Evolutionary conservation across 1,139 yeast species (phyloP).

Genomic region (Pneumocystis murina): DNA sequence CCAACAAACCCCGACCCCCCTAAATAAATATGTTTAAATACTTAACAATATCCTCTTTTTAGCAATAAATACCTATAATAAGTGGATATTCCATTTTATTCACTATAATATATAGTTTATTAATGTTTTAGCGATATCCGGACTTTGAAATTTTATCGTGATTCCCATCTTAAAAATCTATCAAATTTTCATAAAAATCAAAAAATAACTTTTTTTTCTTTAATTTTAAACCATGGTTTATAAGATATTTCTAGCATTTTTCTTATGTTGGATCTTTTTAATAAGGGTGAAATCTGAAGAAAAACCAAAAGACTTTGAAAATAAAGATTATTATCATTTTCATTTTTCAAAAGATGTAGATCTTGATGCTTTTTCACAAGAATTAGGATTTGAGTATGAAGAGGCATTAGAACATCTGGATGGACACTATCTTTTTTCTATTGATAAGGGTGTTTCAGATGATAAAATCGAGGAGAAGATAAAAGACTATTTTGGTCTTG

Average conservation of each 20-base stretch:
- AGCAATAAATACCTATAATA: background rate
- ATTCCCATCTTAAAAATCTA: too few species aligned
- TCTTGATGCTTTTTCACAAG: conserved; percentile 8
- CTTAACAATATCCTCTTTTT: background rate
- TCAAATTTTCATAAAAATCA: too few species aligned
- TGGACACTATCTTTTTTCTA: conserved; percentile 24
- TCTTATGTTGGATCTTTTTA: too few species aligned
- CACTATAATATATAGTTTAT: background rate
- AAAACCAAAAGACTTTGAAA: background rate
- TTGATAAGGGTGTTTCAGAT: conserved; percentile 14
- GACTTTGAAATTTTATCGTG: too few species aligned
- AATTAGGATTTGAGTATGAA: conserved; percentile 21
- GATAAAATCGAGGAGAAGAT: background rate
- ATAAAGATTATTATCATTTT: conserved; percentile 4
- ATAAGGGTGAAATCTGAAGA: too few species aligned
- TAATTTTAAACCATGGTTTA: too few species aligned
- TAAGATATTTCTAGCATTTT: too few species aligned
- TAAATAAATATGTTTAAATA: conserved; percentile 29
- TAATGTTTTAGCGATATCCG: too few species aligned
- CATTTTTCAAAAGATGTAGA: conserved; percentile 2
- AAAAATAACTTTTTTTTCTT: too few species aligned
- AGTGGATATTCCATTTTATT: background rate
- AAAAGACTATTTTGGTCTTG: conserved; percentile 1
- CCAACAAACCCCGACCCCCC: conserved; percentile 97
- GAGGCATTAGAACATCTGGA: conserved; percentile 21